Base-by-base conservation (phyloP, 495 filamentous ascomycete genomes). In the Massariosphaeria phaeospora region DNA sequence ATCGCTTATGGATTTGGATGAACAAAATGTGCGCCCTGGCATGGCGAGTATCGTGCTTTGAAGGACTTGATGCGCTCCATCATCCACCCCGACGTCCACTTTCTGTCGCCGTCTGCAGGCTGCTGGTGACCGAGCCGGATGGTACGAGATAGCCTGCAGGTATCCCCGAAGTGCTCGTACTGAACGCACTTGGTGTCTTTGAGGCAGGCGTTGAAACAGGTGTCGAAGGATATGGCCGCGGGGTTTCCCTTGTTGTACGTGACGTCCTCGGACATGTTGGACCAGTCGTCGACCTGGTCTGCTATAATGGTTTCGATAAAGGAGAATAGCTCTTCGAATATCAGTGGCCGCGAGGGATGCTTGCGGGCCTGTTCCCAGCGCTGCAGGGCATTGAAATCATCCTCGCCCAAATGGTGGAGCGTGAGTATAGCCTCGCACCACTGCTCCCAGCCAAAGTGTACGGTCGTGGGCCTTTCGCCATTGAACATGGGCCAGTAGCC, bases 401-500 rank as follows among this genome's bases (percentile, higher is more conserved):
- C 24, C 13, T 45, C 55, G 11, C 41, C 8, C 20, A 63, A 24
- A 20, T 63, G 60, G 36, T 63, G 60, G 11, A 59, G 27, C 8
- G 55, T 55, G n/a, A 63, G 9, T 17, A 63, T 52, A 23, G 55
- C 40, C 34, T 59, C 55, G 41, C 60, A 63, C 60, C 60, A 63
- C 17, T 56, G 55, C n/a, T 59, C 60, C 13, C 13, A 20, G 24
- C 46, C 40, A 26, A 59, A 63, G 21, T 43, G 49, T 11, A 55
- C 42, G 3, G 50, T 46, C 3, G 46, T 33, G 1, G 50, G 52
- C 36, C 43, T 59, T 44, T 63, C 60, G 21, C 55, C 60, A 25
- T 63, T 59, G 43, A 63, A 58, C 49, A 55, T 54, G 17, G 60
- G 60, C 49, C 50, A 59, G 33, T 59, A 59, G 23, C 55, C 55